Percentiles rank a stretch among this genome's conserved stretches.
Evolutionary conservation across 225 moss, liverwort and hornwort genomes (phyloP).

Genomic region (Bryum argenteum): DNA sequence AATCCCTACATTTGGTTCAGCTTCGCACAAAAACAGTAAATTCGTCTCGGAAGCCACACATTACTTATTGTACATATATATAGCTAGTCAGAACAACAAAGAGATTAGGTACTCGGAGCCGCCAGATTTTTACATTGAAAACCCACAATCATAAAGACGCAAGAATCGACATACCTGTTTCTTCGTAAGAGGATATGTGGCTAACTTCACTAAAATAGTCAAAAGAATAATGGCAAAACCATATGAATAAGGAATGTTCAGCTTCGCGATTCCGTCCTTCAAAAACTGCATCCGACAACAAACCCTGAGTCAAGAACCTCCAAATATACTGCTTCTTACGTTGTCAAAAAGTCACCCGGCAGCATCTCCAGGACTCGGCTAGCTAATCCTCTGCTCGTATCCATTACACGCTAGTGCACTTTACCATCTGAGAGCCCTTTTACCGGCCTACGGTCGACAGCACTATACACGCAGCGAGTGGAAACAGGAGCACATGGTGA

Average conservation of each 20-base stretch:
- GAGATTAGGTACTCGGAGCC: neutral
- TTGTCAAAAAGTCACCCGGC: neutral
- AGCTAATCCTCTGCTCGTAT: neutral
- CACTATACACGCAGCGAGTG: no score
- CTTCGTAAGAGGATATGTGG: conserved; percentile 93
- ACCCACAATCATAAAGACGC: neutral
- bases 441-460: no score
- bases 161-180: conserved; percentile 54
- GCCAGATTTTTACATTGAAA: neutral
- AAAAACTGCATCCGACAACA: conserved; percentile 69
- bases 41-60: neutral
- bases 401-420: neutral
- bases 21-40: neutral
- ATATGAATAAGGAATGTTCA: conserved; percentile 89
- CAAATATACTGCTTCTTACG: neutral
- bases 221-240: conserved; percentile 98
- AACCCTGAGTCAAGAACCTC: conserved; percentile 6
- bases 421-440: no score
- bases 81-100: conserved; percentile 2
- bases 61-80: neutral
- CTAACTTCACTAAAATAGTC: conserved; percentile 85
- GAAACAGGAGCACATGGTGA: neutral
- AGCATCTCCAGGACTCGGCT: neutral
- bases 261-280: conserved; percentile 72
- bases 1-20: neutral